Base-by-base conservation (phyloP, 352 stramenopile genomes). In the Phytophthora agathidicida region DNA sequence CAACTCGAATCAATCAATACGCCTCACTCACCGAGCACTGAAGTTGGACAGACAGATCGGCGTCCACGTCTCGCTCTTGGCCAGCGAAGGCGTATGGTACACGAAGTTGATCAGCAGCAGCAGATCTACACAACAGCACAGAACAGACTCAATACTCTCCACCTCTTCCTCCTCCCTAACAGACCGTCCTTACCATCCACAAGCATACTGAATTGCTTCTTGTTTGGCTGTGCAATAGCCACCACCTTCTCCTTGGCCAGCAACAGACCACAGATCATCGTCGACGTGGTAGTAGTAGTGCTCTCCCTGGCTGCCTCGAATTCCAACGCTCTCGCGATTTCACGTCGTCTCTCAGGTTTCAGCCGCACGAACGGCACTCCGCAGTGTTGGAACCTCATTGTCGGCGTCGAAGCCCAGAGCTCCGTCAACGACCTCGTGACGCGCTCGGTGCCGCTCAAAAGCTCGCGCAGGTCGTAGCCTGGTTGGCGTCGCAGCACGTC, bases 21-120 rank as follows among this genome's bases (percentile, higher is more conserved):
- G 6, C 19, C 19, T 36, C n/a, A 63, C 73, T 23, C 31, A 88
- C 80, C 67, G 80, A 38, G 75, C 54, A 60, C 89, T 89, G 52
- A 92, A 92, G 20, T 68, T 65, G 5, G 80, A 66, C 14, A 92
- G 63, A 33, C 80, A 90, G 13, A 90, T 79, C 1, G 83, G 83
- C 22, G 77, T 90, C 80, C 83, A 93, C 6, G 83, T 88, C 65
- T 93, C 83, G 10, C 74, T 80, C 31, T 66, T 82, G 1, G 57
- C 51, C 22, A 93, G 70, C 32, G 78, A 88, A 31, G 79, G 75
- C 17, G 77, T 82, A 57, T 89, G 65, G 44, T 84, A 88, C n/a
- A 93, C 69, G 47, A 93, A 88, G 50, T 89, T 88, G 42, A 79
- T 64, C 17, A 93, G 52, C 19, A 93, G 56, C 22, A 87, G 22